Base-by-base conservation (phyloP, 768 basidiomycete species). In the Rhizopogon roseolus region DNA sequence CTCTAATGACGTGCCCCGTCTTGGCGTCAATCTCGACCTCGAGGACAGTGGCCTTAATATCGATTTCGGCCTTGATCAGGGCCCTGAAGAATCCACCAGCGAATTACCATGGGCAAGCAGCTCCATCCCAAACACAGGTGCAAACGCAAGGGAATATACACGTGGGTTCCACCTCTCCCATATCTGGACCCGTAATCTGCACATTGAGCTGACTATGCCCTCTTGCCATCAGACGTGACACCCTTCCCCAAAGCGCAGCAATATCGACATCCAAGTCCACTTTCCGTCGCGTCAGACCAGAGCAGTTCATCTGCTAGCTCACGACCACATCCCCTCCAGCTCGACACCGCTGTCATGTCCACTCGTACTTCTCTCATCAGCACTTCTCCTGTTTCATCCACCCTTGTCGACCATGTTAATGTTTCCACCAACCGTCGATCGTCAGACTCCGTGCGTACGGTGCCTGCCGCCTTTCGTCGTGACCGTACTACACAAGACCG, bases 401-500 rank as follows among this genome's bases (percentile, higher is more conserved):
- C 70, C 44, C 51, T 71, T 29, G 65, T 71, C 39, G 77, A 80
- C 42, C 67, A 66, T 32, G 34, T 48, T 27, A 54, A 63, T 28
- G 59, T 51, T 27, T 53, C 56, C 17, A 43, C 71, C 10, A 67
- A 74, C 28, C 72, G 90, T 43, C 79, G 84, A 54, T 91, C 88
- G 4, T 82, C 84, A 6, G 90, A 93, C 57, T 88, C 89, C 8
- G 60, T 78, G 22, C 80, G 81, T 54, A 84, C 84, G 2, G 72
- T 83, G 43, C 84, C 86, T 34, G 57, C 68, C 22, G 70, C 67
- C 3, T 73, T 79, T 56, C 81, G 82, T 53, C 80, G 84, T 44
- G 84, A 88, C 59, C 82, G 84, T 52, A 64, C 71, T 3, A 60
- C 71, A 4, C 85, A 86, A 59, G 88, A 91, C 71, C 82, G 90